Percentiles rank a stretch among this genome's conserved stretches.
Conservation (phyloP, 2,329 filamentous ascomycete genomes). For the Dryadomyces sulphureus region DNA sequence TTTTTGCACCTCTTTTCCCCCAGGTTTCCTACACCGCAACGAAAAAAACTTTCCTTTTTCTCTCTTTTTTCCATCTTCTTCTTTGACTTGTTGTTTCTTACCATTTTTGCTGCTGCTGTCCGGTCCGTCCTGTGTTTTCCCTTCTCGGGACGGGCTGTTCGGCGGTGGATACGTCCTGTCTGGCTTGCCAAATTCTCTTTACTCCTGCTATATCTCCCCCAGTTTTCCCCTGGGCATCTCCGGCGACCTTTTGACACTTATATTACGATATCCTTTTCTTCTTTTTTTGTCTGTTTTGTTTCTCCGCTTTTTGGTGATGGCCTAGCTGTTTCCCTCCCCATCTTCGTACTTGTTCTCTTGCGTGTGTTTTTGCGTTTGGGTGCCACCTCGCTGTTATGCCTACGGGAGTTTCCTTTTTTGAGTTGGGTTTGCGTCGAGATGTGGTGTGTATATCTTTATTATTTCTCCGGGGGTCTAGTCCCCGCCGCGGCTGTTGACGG, state of each 20-base stretch:
- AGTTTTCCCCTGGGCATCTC: neutral
- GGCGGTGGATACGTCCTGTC: conserved; percentile 2
- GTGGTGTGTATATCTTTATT: neutral
- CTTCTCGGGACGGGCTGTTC: neutral
- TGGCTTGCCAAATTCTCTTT: conserved; percentile 5
- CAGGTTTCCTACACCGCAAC: neutral
- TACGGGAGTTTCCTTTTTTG: neutral
- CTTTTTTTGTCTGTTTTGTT: neutral
- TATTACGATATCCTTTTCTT: conserved; percentile 8
- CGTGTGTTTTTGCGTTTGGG: neutral
- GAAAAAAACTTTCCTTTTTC: neutral
- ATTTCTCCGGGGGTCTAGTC: neutral
- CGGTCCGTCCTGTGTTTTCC: conserved; percentile 4
- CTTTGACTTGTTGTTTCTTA: conserved; percentile 1
- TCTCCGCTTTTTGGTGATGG: neutral
- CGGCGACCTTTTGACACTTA: neutral
- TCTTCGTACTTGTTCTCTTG: neutral
- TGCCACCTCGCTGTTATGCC: too few species aligned
- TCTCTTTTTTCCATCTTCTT: conserved; percentile 1
- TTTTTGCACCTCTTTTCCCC: neutral
- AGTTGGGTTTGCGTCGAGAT: neutral
- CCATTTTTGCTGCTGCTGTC: neutral
- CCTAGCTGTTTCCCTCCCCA: neutral
- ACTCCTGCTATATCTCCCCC: conserved; percentile 1
- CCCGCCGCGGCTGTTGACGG: too few species aligned